A percentile compares a stretch with the other conserved stretches of the same genome.
Conservation (phyloP, 768 basidiomycete species). For the Multifurca ochricompacta region DNA sequence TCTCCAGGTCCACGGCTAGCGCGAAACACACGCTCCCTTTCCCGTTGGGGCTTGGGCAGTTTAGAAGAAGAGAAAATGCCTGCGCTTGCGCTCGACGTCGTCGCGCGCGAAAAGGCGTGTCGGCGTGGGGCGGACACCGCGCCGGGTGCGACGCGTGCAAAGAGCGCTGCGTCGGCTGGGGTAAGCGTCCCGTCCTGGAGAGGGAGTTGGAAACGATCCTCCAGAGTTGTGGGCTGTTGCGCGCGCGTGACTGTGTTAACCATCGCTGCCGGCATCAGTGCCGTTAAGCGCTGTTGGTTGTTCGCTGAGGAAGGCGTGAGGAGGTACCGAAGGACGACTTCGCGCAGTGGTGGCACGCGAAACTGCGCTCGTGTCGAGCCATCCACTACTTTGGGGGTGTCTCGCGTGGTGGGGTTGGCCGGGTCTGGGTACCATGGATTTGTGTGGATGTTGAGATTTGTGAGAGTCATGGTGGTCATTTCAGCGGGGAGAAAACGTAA, state of each 20-base stretch:
- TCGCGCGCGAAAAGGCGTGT: slow-evolving; percentile 15
- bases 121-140: slow-evolving; percentile 12
- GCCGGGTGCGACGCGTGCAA: slow-evolving; percentile 10
- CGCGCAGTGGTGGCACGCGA: slow-evolving; percentile 16
- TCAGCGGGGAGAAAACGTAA: slow-evolving; percentile 20
- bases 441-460: slow-evolving; percentile 16
- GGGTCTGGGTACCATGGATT: slow-evolving; percentile 18
- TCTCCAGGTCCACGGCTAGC: no score
- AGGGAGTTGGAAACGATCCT: slow-evolving; percentile 12
- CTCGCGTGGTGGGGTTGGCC: neutral
- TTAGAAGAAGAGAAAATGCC: neutral
- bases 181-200: slow-evolving; percentile 15
- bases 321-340: slow-evolving; percentile 18
- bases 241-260: neutral
- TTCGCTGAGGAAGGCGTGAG: slow-evolving; percentile 8
- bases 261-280: neutral
- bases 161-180: slow-evolving; percentile 2
- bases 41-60: neutral
- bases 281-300: neutral
- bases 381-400: neutral
- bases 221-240: slow-evolving; percentile 7
- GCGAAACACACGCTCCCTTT: neutral
- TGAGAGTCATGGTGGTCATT: slow-evolving; percentile 14
- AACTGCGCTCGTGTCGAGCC: neutral
- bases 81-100: slow-evolving; percentile 7